phyloP scores from a whole-genome alignment of 805 yeast genomes.

The Starmerella bacillaris region DNA sequence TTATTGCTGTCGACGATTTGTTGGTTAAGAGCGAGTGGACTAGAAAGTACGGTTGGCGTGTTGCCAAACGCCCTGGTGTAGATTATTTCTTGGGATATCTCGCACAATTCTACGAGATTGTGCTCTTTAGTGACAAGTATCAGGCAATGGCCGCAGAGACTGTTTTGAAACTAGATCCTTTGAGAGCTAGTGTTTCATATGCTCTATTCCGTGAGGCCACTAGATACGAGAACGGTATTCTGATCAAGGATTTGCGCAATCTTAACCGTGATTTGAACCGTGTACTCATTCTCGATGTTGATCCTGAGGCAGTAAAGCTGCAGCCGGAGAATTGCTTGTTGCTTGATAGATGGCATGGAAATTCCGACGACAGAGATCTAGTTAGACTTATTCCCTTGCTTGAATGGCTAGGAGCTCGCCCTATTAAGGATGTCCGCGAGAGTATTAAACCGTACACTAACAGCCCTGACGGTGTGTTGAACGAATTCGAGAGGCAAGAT shows the following conservation, averaged over 20 bases:
- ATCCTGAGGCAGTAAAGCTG: constrained; percentile 48
- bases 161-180: constrained; percentile 80
- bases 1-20: constrained; percentile 73
- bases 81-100: constrained; percentile 91
- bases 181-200: constrained; percentile 72
- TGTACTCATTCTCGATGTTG: constrained; percentile 62
- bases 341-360: constrained; percentile 72
- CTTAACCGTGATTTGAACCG: constrained; percentile 81
- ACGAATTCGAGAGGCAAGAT: constrained; percentile 70
- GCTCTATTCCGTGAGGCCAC: constrained; percentile 84
- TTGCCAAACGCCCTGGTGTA: constrained; percentile 96
- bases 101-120: constrained; percentile 91
- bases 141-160: constrained; percentile 72
- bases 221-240: constrained; percentile 69
- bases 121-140: constrained; percentile 68
- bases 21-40: constrained; percentile 87
- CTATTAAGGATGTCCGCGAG: constrained; percentile 75
- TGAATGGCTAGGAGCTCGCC: constrained; percentile 84
- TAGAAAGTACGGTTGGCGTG: constrained; percentile 86
- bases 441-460: constrained; percentile 55
- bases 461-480: constrained; percentile 42
- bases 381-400: constrained; percentile 75
- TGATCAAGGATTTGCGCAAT: constrained; percentile 74
- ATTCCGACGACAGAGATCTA: constrained; percentile 55
- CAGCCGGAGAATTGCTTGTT: constrained; percentile 94